Percentiles rank a stretch among this genome's conserved stretches.
Conservation (phyloP, 805 yeast genomes). For the Yarrowia sp. region DNA sequence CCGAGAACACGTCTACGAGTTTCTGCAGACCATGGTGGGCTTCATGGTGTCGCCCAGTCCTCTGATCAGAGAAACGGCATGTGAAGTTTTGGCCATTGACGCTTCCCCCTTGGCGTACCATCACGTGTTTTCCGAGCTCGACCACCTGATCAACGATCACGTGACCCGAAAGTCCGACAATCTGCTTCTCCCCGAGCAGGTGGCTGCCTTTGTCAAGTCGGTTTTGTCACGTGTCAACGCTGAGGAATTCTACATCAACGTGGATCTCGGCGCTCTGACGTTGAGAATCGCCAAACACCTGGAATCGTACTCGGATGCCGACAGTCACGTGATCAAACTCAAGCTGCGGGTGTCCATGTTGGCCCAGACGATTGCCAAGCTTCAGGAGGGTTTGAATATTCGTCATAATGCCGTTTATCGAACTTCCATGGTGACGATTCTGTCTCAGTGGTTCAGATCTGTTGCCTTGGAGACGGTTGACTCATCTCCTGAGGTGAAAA, state of each 20-base stretch:
- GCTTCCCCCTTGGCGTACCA: conserved; percentile 65
- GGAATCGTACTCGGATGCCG: conserved; percentile 34
- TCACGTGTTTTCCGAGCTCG: conserved; percentile 57
- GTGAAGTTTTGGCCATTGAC: conserved; percentile 73
- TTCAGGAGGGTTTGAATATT: conserved; percentile 45
- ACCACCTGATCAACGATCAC: conserved; percentile 42
- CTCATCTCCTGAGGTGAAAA: not conserved
- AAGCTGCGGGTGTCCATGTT: conserved; percentile 44
- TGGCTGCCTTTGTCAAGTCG: conserved; percentile 43
- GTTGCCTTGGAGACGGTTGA: conserved; percentile 33
- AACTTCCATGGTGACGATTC: conserved; percentile 43
- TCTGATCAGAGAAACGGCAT: conserved; percentile 68
- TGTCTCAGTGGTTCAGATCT: conserved; percentile 46
- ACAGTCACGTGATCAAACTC: conserved; percentile 41
- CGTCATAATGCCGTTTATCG: conserved; percentile 43
- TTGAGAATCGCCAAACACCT: conserved; percentile 43
- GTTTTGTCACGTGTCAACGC: conserved; percentile 44
- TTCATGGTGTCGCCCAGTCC: conserved; percentile 54
- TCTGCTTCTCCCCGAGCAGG: conserved; percentile 40
- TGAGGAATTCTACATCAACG: conserved; percentile 44
- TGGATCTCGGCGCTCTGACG: conserved; percentile 44
- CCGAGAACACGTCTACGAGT: conserved; percentile 61
- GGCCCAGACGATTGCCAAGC: conserved; percentile 43
- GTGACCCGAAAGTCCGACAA: conserved; percentile 10
- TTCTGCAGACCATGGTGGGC: conserved; percentile 48